These are phyloP conservation scores for Nemania diffusa DNA, from an alignment of 2,329 filamentous ascomycete species.

Conservation along the genomic window DNA sequence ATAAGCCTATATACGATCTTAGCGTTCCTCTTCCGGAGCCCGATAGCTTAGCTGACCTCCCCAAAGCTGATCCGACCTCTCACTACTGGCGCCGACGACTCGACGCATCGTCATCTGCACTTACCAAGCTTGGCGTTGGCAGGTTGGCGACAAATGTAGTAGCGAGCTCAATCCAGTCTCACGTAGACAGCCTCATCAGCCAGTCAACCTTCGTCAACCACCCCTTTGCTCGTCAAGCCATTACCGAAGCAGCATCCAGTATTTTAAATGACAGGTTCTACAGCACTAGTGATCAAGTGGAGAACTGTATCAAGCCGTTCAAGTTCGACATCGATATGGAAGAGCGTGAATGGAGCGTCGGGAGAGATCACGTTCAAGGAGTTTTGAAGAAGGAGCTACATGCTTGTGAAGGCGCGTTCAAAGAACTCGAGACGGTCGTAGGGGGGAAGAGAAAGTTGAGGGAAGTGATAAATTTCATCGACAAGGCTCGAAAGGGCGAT, in stretches of 20 bases:
- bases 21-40: slow-evolving; percentile 71
- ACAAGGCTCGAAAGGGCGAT: slow-evolving; percentile 88
- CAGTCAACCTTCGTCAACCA: slow-evolving; percentile 88
- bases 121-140: slow-evolving; percentile 95
- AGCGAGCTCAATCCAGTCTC: slow-evolving; percentile 83
- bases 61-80: slow-evolving; percentile 85
- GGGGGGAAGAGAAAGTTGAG: slow-evolving; percentile 85
- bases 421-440: slow-evolving; percentile 77
- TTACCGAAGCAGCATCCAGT: slow-evolving; percentile 86
- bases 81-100: slow-evolving; percentile 94
- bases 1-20: slow-evolving; percentile 91
- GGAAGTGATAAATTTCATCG: slow-evolving; percentile 91
- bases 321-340: slow-evolving; percentile 98
- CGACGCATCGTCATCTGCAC: slow-evolving; percentile 86
- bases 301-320: slow-evolving; percentile 99
- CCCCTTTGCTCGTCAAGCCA: slow-evolving; percentile 92
- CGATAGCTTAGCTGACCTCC: slow-evolving; percentile 79
- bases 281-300: slow-evolving; percentile 96
- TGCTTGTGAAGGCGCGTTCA: slow-evolving; percentile 83
- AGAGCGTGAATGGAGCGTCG: slow-evolving; percentile 85
- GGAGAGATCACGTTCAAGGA: slow-evolving; percentile 81
- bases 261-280: slow-evolving; percentile 96
- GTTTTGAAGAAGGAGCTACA: slow-evolving; percentile 89
- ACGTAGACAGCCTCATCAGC: slow-evolving; percentile 81
- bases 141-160: slow-evolving; percentile 92